Conservation (phyloP, 176 grass and related monocot genomes). For the Neostapfia colusana region DNA sequence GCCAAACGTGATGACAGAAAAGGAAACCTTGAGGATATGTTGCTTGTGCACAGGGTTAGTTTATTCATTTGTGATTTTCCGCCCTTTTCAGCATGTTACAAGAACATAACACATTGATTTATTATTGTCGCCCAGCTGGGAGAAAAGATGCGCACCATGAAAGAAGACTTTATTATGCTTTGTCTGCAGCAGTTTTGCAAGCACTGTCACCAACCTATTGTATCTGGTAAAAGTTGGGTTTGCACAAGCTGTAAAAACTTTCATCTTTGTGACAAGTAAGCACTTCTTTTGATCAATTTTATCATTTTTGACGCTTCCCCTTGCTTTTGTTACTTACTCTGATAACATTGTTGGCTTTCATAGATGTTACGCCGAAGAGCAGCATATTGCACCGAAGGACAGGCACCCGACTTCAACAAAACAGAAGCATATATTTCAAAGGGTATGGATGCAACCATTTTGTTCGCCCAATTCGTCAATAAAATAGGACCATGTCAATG, state of each 20-base stretch:
- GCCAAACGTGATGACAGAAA: slow-evolving; percentile 70
- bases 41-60: slow-evolving; percentile 72
- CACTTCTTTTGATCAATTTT: slow-evolving; percentile 27
- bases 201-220: slow-evolving; percentile 66
- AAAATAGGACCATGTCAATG: slow-evolving; percentile 5
- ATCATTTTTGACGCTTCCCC: not conserved
- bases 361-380: slow-evolving; percentile 70
- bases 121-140: slow-evolving; percentile 62
- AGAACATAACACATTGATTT: slow-evolving; percentile 17
- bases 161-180: slow-evolving; percentile 95
- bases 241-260: slow-evolving; percentile 86
- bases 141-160: slow-evolving; percentile 74
- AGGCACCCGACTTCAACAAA: slow-evolving; percentile 71
- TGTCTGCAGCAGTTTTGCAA: slow-evolving; percentile 87
- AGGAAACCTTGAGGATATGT: slow-evolving; percentile 78
- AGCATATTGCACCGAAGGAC: slow-evolving; percentile 64
- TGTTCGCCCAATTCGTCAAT: not conserved
- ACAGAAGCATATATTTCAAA: slow-evolving; percentile 72
- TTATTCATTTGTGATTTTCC: slow-evolving; percentile 10
- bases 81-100: slow-evolving; percentile 13
- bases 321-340: slow-evolving; percentile 23
- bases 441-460: slow-evolving; percentile 43
- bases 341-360: slow-evolving; percentile 32
- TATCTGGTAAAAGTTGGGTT: slow-evolving; percentile 71
- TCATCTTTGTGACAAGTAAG: slow-evolving; percentile 84